These are phyloP conservation scores for Lasiosphaeria hispida DNA, from an alignment of 495 filamentous ascomycete genomes.

Conservation along the genomic window DNA sequence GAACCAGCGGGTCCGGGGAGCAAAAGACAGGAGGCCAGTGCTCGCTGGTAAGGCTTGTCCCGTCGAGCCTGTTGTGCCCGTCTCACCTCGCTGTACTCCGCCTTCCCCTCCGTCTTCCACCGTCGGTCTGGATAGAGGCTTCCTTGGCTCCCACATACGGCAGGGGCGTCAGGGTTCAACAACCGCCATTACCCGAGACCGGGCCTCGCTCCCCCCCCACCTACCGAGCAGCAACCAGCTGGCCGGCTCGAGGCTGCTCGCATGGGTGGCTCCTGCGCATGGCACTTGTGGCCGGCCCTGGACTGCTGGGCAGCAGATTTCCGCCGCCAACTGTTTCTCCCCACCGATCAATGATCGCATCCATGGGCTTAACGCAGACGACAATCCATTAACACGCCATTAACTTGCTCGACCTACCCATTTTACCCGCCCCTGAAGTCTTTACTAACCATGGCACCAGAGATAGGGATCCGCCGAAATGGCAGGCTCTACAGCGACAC, in stretches of 20 bases:
- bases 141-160: not conserved
- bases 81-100: too few species aligned
- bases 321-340: not conserved
- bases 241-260: not conserved
- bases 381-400: too few species aligned
- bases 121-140: too few species aligned
- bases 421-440: too few species aligned
- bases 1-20: too few species aligned
- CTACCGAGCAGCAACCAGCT: not conserved
- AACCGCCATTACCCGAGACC: conserved; percentile 19
- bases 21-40: too few species aligned
- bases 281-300: not conserved
- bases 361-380: too few species aligned
- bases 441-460: not conserved
- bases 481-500: not conserved
- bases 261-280: not conserved
- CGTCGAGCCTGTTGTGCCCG: too few species aligned
- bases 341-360: too few species aligned
- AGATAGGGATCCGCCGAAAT: not conserved
- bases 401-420: too few species aligned
- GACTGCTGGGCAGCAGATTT: not conserved
- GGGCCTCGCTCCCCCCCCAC: not conserved
- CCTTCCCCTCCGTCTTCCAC: too few species aligned
- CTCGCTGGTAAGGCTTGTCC: too few species aligned
- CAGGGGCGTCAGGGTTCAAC: not conserved